Conservation (phyloP, 2,329 filamentous ascomycete species). For the Fusarium musae region DNA sequence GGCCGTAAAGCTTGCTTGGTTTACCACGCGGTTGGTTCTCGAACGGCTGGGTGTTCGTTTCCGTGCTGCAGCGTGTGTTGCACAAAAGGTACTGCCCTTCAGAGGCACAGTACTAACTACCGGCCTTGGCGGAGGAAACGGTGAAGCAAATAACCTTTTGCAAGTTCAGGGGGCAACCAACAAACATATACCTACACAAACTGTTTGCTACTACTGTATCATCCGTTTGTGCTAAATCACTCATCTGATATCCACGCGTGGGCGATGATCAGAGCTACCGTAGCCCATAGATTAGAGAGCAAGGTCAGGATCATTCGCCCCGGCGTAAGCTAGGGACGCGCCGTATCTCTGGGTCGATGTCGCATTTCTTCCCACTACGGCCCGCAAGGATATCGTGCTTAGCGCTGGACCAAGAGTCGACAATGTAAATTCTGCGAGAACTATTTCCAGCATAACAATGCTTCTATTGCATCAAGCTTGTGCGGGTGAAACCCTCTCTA, state of each 20-base stretch:
- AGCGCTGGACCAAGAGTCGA: background rate
- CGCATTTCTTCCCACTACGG: background rate
- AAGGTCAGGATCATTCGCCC: background rate
- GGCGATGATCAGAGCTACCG: background rate
- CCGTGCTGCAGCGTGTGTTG: background rate
- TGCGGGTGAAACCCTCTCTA: background rate
- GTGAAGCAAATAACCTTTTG: background rate
- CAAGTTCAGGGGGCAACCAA: background rate
- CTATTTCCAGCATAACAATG: background rate
- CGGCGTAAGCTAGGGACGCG: background rate
- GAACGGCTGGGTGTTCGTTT: background rate
- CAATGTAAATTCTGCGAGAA: background rate
- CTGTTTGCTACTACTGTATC: background rate
- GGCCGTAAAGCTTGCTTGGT: background rate
- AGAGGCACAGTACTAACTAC: background rate
- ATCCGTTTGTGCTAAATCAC: background rate
- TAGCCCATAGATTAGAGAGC: background rate
- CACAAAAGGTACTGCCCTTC: background rate
- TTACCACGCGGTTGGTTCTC: background rate
- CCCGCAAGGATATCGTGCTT: background rate
- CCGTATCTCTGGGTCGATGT: background rate
- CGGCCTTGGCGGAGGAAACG: background rate
- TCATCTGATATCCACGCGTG: background rate
- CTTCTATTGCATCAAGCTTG: background rate
- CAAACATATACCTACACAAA: background rate